These are phyloP conservation scores for Penicillium paradoxum DNA, from an alignment of 495 filamentous ascomycete species.

Conservation along the genomic window DNA sequence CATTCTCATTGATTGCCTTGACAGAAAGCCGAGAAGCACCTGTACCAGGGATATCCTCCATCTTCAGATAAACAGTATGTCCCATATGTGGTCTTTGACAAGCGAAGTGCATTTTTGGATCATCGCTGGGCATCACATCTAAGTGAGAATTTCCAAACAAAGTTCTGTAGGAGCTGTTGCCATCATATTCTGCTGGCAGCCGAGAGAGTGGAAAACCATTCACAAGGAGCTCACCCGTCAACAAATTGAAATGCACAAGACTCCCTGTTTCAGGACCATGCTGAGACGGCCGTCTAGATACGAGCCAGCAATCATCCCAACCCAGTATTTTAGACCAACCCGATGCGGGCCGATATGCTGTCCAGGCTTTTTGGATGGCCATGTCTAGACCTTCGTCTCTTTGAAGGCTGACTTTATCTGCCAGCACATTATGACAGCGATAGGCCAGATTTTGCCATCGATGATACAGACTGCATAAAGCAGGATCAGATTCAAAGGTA, in stretches of 20 bases:
- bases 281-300: background rate
- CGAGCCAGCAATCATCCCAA: background rate
- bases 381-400: background rate
- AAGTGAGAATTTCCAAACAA: background rate
- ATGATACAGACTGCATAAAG: slow-evolving; percentile 7
- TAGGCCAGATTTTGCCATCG: slow-evolving; percentile 28
- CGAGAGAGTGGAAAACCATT: slow-evolving; percentile 48
- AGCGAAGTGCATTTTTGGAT: background rate
- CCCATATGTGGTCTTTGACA: background rate
- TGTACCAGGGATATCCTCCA: background rate
- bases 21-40: background rate
- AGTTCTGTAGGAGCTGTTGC: background rate
- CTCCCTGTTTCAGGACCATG: background rate
- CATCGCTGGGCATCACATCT: background rate
- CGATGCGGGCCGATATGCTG: background rate
- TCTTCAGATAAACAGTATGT: background rate
- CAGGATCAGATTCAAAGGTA: background rate
- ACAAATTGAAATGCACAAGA: slow-evolving; percentile 47
- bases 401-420: background rate
- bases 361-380: background rate
- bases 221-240: slow-evolving; percentile 53
- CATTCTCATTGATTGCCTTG: background rate
- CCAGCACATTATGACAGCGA: slow-evolving; percentile 12
- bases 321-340: background rate
- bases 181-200: slow-evolving; percentile 32